Evolutionary conservation across 129 eudicot species (phyloP).

Genomic region (Flaveria trinervia): DNA sequence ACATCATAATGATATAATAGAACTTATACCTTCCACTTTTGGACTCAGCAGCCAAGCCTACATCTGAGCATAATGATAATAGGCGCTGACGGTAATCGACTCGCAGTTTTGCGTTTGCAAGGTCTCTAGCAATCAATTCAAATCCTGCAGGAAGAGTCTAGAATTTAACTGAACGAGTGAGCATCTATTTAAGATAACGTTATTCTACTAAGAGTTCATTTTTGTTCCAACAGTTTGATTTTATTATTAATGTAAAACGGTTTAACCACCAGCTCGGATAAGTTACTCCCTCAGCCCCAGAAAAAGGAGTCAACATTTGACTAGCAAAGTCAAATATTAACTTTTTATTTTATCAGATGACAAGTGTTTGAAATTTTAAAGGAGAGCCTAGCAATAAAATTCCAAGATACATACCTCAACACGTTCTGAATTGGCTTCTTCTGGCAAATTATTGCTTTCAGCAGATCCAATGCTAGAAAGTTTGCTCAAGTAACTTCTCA

Average conservation of each 20-base stretch:
- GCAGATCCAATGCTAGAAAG: slow-evolving; percentile 79
- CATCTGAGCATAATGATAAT: slow-evolving; percentile 95
- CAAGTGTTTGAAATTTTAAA: neutral
- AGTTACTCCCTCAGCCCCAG: slow-evolving; percentile 17
- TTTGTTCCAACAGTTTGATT: slow-evolving; percentile 13
- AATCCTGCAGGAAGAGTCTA: slow-evolving; percentile 99
- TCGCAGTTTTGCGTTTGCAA: slow-evolving; percentile 61
- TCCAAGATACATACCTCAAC: slow-evolving; percentile 61
- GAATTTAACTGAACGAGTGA: slow-evolving; percentile 78
- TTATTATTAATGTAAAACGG: slow-evolving; percentile 10
- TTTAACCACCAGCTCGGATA: neutral
- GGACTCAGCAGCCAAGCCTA: slow-evolving; percentile 98
- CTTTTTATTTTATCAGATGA: neutral
- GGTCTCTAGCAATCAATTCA: slow-evolving; percentile 75
- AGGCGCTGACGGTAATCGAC: slow-evolving; percentile 90
- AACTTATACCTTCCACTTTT: slow-evolving; percentile 79
- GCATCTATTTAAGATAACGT: slow-evolving; percentile 42
- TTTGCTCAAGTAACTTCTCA: slow-evolving; percentile 82
- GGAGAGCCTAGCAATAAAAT: neutral
- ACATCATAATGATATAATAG: neutral
- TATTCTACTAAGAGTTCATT: neutral
- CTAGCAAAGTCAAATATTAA: slow-evolving; percentile 14
- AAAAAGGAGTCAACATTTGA: slow-evolving; percentile 23
- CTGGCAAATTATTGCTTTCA: slow-evolving; percentile 76
- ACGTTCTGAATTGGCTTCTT: slow-evolving; percentile 94